Conservation (phyloP, 2,329 filamentous ascomycete genomes). For the Akanthomyces lecanii region DNA sequence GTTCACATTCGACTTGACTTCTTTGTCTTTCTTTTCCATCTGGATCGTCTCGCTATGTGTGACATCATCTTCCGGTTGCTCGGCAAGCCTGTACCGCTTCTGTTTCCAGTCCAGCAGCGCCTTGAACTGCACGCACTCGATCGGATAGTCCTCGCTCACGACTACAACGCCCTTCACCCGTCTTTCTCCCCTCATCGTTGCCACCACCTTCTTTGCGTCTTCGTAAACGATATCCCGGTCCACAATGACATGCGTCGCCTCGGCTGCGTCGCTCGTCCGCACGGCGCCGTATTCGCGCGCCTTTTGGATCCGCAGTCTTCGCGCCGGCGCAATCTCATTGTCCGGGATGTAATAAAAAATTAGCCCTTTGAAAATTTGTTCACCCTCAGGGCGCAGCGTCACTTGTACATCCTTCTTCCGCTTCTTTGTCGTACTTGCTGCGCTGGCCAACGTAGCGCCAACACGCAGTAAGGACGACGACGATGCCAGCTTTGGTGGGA, state of each 20-base stretch:
- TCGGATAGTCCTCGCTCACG: conserved; percentile 64
- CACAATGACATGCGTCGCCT: conserved; percentile 74
- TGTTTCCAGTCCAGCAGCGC: conserved; percentile 56
- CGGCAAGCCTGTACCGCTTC: conserved; percentile 55
- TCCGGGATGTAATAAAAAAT: conserved; percentile 77
- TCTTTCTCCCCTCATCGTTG: conserved; percentile 17
- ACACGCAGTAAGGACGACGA: not conserved
- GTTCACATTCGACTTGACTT: not conserved
- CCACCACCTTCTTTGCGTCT: conserved; percentile 52
- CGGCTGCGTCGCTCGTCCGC: conserved; percentile 58
- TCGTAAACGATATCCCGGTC: conserved; percentile 64
- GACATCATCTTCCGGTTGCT: conserved; percentile 33
- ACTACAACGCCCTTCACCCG: conserved; percentile 38
- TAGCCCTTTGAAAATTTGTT: conserved; percentile 58
- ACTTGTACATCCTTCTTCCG: conserved; percentile 45
- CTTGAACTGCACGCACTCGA: conserved; percentile 62
- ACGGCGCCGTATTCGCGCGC: conserved; percentile 69
- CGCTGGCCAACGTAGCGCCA: conserved; percentile 20
- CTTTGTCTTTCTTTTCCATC: conserved; percentile 35
- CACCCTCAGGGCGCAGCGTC: conserved; percentile 45
- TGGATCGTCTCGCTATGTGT: conserved; percentile 7
- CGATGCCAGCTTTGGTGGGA: not conserved
- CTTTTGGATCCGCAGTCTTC: conserved; percentile 69
- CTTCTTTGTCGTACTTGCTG: conserved; percentile 25
- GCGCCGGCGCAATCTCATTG: conserved; percentile 63